phyloP scores from a whole-genome alignment of 2,329 filamentous ascomycete genomes.

The Colletotrichum sansevieriae region DNA sequence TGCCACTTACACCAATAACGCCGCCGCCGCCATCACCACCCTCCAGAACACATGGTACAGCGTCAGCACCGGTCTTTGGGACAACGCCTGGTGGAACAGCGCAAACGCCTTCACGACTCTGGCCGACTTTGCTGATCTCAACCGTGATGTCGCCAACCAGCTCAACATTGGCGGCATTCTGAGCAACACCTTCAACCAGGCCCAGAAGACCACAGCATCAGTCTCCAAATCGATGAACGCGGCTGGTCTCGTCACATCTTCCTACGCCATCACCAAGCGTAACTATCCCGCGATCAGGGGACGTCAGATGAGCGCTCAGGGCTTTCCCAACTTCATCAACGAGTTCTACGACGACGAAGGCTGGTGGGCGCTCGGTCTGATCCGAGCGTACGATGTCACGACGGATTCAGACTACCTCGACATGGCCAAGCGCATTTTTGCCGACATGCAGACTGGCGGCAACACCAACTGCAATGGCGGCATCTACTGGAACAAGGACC shows the following conservation, averaged over 20 bases:
- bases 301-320: constrained; percentile 44
- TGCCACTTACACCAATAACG: constrained; percentile 49
- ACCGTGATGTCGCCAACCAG: constrained; percentile 50
- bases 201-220: constrained; percentile 55
- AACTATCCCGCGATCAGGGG: constrained; percentile 47
- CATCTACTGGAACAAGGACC: constrained; percentile 69
- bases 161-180: constrained; percentile 57
- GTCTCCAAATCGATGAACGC: constrained; percentile 54
- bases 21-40: constrained; percentile 52
- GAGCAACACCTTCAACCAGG: constrained; percentile 60
- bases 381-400: constrained; percentile 68
- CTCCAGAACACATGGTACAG: constrained; percentile 74
- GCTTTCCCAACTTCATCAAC: constrained; percentile 61
- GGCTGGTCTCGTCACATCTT: constrained; percentile 54
- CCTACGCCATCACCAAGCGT: constrained; percentile 50
- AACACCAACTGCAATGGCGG: constrained; percentile 65
- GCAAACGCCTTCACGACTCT: constrained; percentile 75
- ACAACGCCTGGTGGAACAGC: constrained; percentile 79
- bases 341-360: constrained; percentile 71
- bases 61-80: constrained; percentile 70
- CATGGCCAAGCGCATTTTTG: constrained; percentile 65
- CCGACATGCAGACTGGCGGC: constrained; percentile 66
- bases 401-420: constrained; percentile 65
- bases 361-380: constrained; percentile 74
- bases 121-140: constrained; percentile 63